Evolutionary conservation across 2,329 filamentous ascomycete species (phyloP).

Genomic region (Ophiostoma sp.): DNA sequence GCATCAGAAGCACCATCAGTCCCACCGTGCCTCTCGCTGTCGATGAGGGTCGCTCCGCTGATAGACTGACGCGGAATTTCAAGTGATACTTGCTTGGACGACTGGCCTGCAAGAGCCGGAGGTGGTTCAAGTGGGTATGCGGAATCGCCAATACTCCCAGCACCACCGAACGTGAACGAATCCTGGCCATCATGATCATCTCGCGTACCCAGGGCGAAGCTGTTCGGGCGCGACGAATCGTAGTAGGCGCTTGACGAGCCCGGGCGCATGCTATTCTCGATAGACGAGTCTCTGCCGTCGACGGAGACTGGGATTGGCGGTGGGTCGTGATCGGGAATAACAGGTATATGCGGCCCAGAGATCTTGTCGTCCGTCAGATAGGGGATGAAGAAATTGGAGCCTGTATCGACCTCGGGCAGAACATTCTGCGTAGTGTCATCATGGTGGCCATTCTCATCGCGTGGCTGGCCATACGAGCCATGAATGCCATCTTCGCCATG

Average conservation of each 20-base stretch:
- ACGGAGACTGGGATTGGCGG: slow-evolving; percentile 41
- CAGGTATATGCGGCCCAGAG: slow-evolving; percentile 25
- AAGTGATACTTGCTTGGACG: slow-evolving; percentile 43
- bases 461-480: background rate
- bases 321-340: slow-evolving; percentile 46
- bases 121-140: slow-evolving; percentile 24
- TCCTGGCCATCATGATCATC: slow-evolving; percentile 36
- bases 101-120: slow-evolving; percentile 33
- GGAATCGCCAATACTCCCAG: slow-evolving; percentile 19
- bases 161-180: slow-evolving; percentile 39
- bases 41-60: slow-evolving; percentile 35
- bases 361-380: slow-evolving; percentile 37
- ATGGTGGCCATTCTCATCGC: background rate
- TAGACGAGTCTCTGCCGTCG: slow-evolving; percentile 28
- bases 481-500: slow-evolving; percentile 21
- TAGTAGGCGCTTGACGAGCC: slow-evolving; percentile 39
- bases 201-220: slow-evolving; percentile 38
- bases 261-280: slow-evolving; percentile 31
- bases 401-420: slow-evolving; percentile 48
- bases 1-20: slow-evolving; percentile 14
- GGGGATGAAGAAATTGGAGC: slow-evolving; percentile 46
- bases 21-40: slow-evolving; percentile 27
- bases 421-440: slow-evolving; percentile 30
- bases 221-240: slow-evolving; percentile 39
- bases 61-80: slow-evolving; percentile 40